Conservation (phyloP, 345 rosid genomes). For the Corchorus capsularis region DNA sequence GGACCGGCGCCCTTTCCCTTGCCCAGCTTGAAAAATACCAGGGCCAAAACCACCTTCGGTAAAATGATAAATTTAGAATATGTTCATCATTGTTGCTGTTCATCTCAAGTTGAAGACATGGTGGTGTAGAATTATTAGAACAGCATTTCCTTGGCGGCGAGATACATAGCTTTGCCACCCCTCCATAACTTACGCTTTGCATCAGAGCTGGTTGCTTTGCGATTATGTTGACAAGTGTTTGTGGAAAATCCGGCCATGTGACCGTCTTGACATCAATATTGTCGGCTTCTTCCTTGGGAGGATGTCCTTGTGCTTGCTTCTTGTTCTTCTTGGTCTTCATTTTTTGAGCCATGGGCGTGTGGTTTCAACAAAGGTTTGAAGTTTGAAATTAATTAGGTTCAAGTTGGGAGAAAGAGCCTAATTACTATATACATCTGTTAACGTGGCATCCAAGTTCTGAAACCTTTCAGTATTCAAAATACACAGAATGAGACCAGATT, state of each 20-base stretch:
- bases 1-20: conserved; percentile 9
- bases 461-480: too few relatives aligned
- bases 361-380: background rate
- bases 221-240: conserved; percentile 23
- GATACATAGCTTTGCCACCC: conserved; percentile 31
- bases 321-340: background rate
- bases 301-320: background rate
- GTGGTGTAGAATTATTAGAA: background rate
- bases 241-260: conserved; percentile 34
- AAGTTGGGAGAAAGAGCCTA: too few relatives aligned
- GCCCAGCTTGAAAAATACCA: background rate
- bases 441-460: too few relatives aligned
- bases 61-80: background rate
- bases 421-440: too few relatives aligned
- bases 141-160: conserved; percentile 12
- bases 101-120: conserved; percentile 26
- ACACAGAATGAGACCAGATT: too few relatives aligned
- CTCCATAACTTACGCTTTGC: conserved; percentile 11
- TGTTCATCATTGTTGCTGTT: background rate
- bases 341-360: background rate
- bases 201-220: conserved; percentile 12
- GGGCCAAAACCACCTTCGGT: background rate
- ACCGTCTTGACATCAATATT: background rate
- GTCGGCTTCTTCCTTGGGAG: background rate
- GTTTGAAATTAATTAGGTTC: background rate